Evolutionary conservation across 2,329 filamentous ascomycete genomes (phyloP).

Genomic region (Botrytis galanthina): DNA sequence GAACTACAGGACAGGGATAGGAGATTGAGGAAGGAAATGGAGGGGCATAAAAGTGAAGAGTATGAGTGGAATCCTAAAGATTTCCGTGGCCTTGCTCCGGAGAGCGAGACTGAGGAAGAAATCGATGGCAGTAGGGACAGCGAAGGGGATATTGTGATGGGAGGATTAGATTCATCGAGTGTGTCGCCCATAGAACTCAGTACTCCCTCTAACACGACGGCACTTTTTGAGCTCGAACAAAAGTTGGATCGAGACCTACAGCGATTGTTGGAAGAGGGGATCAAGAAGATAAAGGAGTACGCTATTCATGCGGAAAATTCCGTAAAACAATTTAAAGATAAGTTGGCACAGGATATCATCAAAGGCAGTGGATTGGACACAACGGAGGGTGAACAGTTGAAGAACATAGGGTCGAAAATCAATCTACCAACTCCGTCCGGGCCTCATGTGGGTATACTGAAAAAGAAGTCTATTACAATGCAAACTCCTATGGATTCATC

Average conservation of each 20-base stretch:
- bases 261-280: conserved; percentile 22
- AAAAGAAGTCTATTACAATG: neutral
- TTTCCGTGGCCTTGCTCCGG: neutral
- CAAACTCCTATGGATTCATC: neutral
- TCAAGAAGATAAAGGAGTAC: conserved; percentile 27
- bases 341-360: conserved; percentile 18
- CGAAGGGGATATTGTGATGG: conserved; percentile 27
- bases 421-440: neutral
- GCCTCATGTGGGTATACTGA: neutral
- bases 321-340: conserved; percentile 18
- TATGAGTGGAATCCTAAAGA: conserved; percentile 21
- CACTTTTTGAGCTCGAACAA: conserved; percentile 19
- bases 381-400: neutral
- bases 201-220: conserved; percentile 1
- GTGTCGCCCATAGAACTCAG: neutral
- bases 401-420: neutral
- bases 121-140: conserved; percentile 10
- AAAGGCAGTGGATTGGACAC: neutral
- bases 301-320: conserved; percentile 26
- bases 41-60: conserved; percentile 14
- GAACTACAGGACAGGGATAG: conserved; percentile 23
- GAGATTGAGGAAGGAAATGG: neutral
- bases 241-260: conserved; percentile 20
- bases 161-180: neutral
- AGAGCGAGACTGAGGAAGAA: conserved; percentile 9